Conservation (phyloP, 2,329 filamentous ascomycete species). For the Fusarium sp. region DNA sequence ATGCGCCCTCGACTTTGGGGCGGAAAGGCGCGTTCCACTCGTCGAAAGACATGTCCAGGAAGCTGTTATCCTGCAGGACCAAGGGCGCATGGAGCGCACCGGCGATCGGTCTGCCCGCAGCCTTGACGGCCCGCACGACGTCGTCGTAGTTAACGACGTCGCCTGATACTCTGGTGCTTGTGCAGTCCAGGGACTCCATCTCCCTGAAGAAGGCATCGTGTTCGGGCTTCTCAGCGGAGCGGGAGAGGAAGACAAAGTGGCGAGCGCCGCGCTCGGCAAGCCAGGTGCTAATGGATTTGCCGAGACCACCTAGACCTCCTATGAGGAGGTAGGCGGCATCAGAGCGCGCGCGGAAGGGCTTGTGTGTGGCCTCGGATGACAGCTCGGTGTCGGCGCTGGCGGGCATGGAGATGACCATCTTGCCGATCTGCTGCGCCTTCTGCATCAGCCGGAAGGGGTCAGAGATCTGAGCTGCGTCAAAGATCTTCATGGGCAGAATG, state of each 20-base stretch:
- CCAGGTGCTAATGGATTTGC: slow-evolving; percentile 4
- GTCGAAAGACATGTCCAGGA: neutral
- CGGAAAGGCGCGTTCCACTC: neutral
- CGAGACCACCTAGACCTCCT: slow-evolving; percentile 19
- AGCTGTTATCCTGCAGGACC: neutral
- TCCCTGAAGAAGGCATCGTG: neutral
- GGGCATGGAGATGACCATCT: slow-evolving; percentile 8
- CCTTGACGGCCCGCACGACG: too few relatives aligned
- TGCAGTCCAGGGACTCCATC: neutral
- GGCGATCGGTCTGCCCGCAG: too few relatives aligned
- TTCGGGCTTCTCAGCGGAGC: slow-evolving; percentile 4
- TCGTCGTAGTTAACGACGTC: too few relatives aligned
- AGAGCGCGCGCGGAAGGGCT: slow-evolving; percentile 1
- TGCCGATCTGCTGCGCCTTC: slow-evolving; percentile 12
- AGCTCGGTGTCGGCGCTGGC: neutral
- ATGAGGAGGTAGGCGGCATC: slow-evolving; percentile 40
- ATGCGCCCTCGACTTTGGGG: neutral
- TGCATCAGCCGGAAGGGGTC: slow-evolving; percentile 17
- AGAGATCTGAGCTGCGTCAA: slow-evolving; percentile 3
- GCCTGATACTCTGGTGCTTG: too few relatives aligned
- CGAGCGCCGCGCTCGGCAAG: slow-evolving; percentile 15
- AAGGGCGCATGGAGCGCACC: neutral
- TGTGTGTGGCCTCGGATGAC: neutral
- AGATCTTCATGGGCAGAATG: slow-evolving; percentile 1
- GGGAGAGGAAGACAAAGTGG: slow-evolving; percentile 11